Evolutionary conservation across 106 monocot species (phyloP).

Genomic region (Dendrobium catenatum): DNA sequence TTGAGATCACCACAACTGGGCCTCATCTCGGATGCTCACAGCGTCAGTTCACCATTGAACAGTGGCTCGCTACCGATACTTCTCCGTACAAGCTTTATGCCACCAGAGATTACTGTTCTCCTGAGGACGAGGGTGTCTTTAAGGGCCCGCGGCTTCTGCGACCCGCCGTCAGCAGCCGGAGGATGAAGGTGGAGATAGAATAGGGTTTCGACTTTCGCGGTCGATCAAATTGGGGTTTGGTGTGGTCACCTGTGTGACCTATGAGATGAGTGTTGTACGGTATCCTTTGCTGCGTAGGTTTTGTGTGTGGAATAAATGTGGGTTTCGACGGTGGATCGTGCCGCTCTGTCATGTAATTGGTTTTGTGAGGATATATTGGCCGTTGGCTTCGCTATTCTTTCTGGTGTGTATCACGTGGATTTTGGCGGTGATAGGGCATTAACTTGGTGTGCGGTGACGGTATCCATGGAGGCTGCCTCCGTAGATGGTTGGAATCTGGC

Average conservation of each 20-base stretch:
- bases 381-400: neutral
- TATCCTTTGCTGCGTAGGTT: too few relatives aligned
- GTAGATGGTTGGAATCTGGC: neutral
- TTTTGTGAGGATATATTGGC: neutral
- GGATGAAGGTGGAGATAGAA: neutral
- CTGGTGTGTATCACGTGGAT: neutral
- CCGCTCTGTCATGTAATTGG: neutral
- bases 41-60: conserved; percentile 59
- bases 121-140: neutral
- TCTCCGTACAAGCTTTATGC: conserved; percentile 52
- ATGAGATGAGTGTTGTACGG: neutral
- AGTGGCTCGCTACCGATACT: conserved; percentile 80
- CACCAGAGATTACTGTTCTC: conserved; percentile 31
- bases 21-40: conserved; percentile 61
- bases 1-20: conserved; percentile 86
- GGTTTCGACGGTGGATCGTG: neutral
- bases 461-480: neutral
- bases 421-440: neutral
- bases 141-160: neutral
- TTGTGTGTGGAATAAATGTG: neutral
- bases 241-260: neutral
- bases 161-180: neutral
- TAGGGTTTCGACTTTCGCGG: neutral
- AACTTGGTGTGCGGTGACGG: neutral
- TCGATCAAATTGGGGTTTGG: neutral